Percentiles rank a stretch among this genome's conserved stretches.
Evolutionary conservation across 805 yeast genomes (phyloP).

Genomic region (Grigorovia transvaalensis): DNA sequence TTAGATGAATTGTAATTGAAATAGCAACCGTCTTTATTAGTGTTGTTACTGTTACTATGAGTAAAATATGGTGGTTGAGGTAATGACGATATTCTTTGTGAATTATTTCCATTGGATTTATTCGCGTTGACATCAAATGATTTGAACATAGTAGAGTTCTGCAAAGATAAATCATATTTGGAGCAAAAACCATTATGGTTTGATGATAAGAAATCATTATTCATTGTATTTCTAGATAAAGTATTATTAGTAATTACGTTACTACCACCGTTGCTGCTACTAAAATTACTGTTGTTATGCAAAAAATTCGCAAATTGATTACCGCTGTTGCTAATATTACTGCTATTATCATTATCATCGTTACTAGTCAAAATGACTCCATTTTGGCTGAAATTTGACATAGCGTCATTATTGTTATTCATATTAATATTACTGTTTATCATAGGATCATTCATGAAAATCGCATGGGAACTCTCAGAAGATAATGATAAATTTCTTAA

Average conservation of each 20-base stretch:
- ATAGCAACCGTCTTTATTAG: not conserved
- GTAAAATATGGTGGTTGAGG: not conserved
- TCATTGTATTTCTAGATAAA: not conserved
- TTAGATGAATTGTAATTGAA: not conserved
- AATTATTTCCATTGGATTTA: not conserved
- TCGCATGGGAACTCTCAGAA: not conserved
- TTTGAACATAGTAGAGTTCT: not conserved
- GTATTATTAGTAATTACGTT: not conserved
- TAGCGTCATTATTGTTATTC: not conserved
- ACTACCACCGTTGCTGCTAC: not conserved
- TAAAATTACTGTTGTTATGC: constrained; percentile 9
- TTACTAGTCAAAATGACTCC: constrained; percentile 2
- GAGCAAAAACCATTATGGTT: not conserved
- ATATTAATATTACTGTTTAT: constrained; percentile 5
- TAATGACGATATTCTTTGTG: not conserved
- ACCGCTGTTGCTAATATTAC: constrained; percentile 1
- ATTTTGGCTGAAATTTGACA: not conserved
- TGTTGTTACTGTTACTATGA: not conserved
- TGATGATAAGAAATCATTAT: not conserved
- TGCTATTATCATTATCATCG: constrained; percentile 1
- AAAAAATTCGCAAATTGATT: no score
- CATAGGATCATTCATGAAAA: constrained; percentile 1
- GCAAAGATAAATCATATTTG: not conserved
- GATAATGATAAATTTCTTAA: not conserved
- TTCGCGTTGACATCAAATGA: not conserved